Evolutionary conservation across 768 basidiomycete genomes (phyloP).

Genomic region (Sutorius australiensis): DNA sequence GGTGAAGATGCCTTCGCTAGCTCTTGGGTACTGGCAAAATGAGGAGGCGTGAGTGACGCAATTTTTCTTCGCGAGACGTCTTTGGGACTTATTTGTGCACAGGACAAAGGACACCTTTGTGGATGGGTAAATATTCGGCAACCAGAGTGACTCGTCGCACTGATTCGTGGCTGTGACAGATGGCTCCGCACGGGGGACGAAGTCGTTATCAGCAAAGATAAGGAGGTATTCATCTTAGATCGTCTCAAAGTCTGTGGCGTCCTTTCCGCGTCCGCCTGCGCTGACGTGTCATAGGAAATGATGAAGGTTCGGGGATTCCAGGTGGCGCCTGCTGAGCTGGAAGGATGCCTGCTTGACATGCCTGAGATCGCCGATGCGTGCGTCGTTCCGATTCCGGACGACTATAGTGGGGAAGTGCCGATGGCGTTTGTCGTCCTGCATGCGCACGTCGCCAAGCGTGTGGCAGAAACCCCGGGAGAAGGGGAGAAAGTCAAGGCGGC

Average conservation of each 20-base stretch:
- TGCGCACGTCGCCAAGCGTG: conserved; percentile 36
- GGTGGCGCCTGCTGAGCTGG: conserved; percentile 71
- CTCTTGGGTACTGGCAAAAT: conserved; percentile 50
- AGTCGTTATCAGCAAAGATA: conserved; percentile 49
- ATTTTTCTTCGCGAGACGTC: background rate
- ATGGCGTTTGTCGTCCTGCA: conserved; percentile 62
- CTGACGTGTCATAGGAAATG: conserved; percentile 45
- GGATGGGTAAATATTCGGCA: conserved; percentile 46
- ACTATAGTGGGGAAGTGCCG: conserved; percentile 70
- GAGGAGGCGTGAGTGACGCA: conserved; percentile 50
- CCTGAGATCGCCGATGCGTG: conserved; percentile 58
- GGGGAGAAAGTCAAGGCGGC: conserved; percentile 39
- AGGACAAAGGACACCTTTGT: conserved; percentile 69
- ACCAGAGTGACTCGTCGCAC: background rate
- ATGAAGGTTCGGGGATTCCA: conserved; percentile 71
- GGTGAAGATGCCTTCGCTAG: conserved; percentile 40
- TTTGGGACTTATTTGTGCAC: background rate
- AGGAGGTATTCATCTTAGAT: conserved; percentile 59
- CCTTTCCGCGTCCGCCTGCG: background rate
- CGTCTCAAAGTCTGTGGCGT: conserved; percentile 48
- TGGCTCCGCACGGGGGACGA: conserved; percentile 73
- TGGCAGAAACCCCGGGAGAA: conserved; percentile 28
- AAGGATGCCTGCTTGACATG: conserved; percentile 61
- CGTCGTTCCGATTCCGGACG: conserved; percentile 64
- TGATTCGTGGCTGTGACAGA: conserved; percentile 29